Base-by-base conservation (phyloP, 139 green algal species). In the Tetraselmis striata region DNA sequence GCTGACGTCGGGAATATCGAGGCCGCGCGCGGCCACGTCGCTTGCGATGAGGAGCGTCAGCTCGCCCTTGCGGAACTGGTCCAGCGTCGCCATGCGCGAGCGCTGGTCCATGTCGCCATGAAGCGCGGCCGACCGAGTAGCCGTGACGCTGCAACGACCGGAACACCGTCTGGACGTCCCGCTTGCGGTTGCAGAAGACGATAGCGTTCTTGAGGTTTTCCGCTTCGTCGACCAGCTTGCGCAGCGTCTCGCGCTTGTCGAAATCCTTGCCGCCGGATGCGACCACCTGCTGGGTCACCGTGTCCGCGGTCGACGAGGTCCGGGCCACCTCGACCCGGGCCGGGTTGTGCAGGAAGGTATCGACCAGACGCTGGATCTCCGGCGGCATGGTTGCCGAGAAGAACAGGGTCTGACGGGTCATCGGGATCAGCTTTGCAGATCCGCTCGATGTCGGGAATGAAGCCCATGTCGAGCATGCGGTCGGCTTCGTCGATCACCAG, bases 401-500 rank as follows among this genome's bases (percentile, higher is more conserved):
- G 18, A 81, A n/a, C n/a, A n/a, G n/a, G n/a, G n/a, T n/a, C n/a
- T n/a, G n/a, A n/a, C n/a, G n/a, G n/a, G n/a, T 29, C n/a, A 29
- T 29, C 28, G 77, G 11, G 77, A 80, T 2, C 25, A 5, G 30
- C 25, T 27, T 84, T 97, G 90, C 22, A 96, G 92, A 1, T n/a
- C 5, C 78, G 83, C 77, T 24, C 92, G 90, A 96, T 95, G 90
- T 98, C 95, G 30, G 96, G 96, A 89, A 98, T 96, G 83, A 99
- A 99, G 29, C 96, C 96, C 96, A 99, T 99, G 85, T 99, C 95
- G 75, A 99, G 86, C 96, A 99, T 99, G 77, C 95, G 91, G 82
- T 98, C 95, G 2, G 95, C 95, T 89, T 99, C 96, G 80, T 99
- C 96, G 79, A 99, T 88, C 5, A 93, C 95, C 80, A 99, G 89